Conservation (phyloP, 805 yeast species). For the Starmerella riodocensis region DNA sequence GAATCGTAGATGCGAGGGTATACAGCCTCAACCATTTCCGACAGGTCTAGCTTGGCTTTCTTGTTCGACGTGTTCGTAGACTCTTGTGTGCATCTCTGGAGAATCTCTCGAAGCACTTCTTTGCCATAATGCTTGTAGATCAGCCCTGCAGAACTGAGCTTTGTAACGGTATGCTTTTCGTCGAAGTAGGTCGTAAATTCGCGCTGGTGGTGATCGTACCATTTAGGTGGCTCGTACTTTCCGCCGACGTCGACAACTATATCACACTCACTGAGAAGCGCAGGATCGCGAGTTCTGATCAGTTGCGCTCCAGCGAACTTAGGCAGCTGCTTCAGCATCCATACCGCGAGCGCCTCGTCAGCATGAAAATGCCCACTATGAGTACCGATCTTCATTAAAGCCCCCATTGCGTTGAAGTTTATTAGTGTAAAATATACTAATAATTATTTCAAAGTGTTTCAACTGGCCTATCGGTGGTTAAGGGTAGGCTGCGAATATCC, state of each 20-base stretch:
- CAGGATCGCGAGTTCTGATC: conserved; percentile 72
- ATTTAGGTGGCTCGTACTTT: conserved; percentile 70
- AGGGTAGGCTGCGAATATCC: no score
- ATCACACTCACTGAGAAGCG: conserved; percentile 72
- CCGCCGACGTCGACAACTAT: conserved; percentile 94
- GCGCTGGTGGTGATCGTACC: conserved; percentile 93
- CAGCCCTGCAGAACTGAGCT: conserved; percentile 85
- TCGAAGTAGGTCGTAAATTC: conserved; percentile 71
- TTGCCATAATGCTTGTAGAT: conserved; percentile 53
- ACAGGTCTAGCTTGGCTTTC: conserved; percentile 28
- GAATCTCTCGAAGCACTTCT: conserved; percentile 32
- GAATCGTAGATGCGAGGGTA: conserved; percentile 70
- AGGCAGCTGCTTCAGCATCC: conserved; percentile 62
- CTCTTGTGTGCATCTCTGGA: background rate
- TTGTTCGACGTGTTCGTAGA: background rate
- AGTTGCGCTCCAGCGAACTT: conserved; percentile 51
- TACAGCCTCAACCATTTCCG: conserved; percentile 44
- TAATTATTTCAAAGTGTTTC: no score
- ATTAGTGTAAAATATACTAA: no score
- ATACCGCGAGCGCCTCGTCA: conserved; percentile 90
- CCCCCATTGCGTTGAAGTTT: no score
- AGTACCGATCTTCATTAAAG: conserved; percentile 66
- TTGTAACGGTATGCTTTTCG: conserved; percentile 44
- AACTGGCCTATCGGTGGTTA: no score
- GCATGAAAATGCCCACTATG: conserved; percentile 81